Percentiles rank a stretch among this genome's conserved stretches.
These are phyloP conservation scores for Naganishia antarctica DNA, from an alignment of 768 basidiomycete species.

Conservation along the genomic window DNA sequence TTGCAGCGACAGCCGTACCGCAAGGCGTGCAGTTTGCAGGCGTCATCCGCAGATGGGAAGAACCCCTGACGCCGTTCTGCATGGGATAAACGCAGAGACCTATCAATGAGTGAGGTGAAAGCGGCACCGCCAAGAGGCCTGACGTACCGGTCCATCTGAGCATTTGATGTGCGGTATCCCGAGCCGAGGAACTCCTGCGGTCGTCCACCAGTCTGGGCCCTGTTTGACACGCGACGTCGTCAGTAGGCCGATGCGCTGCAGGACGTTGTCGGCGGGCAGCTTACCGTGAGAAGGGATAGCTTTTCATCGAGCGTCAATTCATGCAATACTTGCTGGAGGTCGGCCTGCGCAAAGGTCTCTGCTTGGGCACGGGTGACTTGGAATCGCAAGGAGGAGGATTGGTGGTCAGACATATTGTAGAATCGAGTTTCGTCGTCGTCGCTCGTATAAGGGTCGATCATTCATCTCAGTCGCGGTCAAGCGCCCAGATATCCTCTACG, in stretches of 20 bases:
- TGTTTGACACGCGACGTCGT: not conserved
- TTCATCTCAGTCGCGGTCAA: not conserved
- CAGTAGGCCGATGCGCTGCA: not conserved
- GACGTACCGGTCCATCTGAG: slow-evolving; percentile 23
- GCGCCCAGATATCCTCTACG: not conserved
- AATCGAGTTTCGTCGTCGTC: not conserved
- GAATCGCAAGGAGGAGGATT: not conserved
- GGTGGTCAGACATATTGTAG: not conserved
- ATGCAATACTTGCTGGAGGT: slow-evolving; percentile 1
- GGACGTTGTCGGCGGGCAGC: not conserved
- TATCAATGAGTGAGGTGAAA: not conserved
- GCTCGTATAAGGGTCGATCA: not conserved
- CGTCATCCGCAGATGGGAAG: slow-evolving; percentile 4
- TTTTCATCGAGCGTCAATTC: slow-evolving; percentile 12
- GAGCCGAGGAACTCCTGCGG: slow-evolving; percentile 2
- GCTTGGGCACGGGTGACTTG: not conserved
- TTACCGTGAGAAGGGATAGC: slow-evolving; percentile 7
- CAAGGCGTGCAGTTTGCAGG: slow-evolving; percentile 18
- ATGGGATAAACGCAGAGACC: not conserved
- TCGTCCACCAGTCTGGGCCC: slow-evolving; percentile 25
- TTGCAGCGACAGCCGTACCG: slow-evolving; percentile 18
- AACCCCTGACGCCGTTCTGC: slow-evolving; percentile 7
- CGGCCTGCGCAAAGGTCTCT: slow-evolving; percentile 1
- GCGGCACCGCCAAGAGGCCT: not conserved
- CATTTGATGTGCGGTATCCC: slow-evolving; percentile 22